Percentiles rank a stretch among this genome's conserved stretches.
These are phyloP conservation scores for Carnegiea gigantea DNA, from an alignment of 179 eudicot species.

Conservation along the genomic window DNA sequence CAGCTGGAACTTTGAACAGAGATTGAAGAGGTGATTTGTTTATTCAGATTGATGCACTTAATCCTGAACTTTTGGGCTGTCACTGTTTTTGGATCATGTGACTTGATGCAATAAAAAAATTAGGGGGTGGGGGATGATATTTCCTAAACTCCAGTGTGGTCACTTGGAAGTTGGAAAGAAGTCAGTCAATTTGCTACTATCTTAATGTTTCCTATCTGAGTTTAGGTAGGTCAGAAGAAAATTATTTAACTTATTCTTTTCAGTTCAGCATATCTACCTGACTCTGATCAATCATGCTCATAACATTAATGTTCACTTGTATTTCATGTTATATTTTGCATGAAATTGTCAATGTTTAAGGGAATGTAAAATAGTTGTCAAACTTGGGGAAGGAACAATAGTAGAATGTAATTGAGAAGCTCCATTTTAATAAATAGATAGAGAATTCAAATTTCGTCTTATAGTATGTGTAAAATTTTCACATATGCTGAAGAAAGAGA, in stretches of 20 bases:
- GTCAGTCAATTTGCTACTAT: conserved; percentile 1
- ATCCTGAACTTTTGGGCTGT: background rate
- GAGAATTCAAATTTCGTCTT: no score
- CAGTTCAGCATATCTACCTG: background rate
- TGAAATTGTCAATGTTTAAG: no score
- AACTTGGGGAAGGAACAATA: no score
- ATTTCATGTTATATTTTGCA: no score
- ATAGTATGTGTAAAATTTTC: no score
- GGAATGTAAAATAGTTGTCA: no score
- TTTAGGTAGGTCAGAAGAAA: background rate
- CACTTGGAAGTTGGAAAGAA: background rate
- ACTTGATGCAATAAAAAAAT: background rate
- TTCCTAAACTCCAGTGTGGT: background rate
- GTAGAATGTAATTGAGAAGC: no score
- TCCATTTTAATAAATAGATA: no score
- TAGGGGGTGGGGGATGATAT: background rate
- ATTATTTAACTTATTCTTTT: no score
- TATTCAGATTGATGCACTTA: background rate
- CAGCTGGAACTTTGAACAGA: conserved; percentile 4
- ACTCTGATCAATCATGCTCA: background rate
- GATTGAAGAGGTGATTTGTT: background rate
- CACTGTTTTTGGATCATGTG: conserved; percentile 6
- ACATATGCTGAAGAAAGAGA: no score
- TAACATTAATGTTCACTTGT: background rate
- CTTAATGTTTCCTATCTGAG: background rate